These are phyloP conservation scores for Reutealis trisperma DNA, from an alignment of 345 rosid genomes.

Conservation along the genomic window DNA sequence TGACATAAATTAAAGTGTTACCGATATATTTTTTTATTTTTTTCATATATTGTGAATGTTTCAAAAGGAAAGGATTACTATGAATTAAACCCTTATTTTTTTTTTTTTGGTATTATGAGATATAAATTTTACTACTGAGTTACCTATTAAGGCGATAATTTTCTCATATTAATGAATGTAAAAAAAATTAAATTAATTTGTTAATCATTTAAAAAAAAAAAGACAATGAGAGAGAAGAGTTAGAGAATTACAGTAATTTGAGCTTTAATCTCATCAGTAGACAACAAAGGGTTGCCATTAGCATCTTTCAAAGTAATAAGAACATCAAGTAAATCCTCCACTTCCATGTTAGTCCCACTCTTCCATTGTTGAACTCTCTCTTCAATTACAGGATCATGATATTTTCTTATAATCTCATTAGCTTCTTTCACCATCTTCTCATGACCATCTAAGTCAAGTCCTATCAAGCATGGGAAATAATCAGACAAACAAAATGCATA, in stretches of 20 bases:
- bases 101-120: no score
- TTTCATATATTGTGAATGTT: no score
- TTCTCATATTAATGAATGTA: no score
- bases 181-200: no score
- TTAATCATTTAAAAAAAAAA: no score
- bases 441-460: constrained; percentile 44
- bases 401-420: constrained; percentile 21
- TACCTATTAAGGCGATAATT: not conserved
- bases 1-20: no score
- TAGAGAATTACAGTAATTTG: constrained; percentile 37
- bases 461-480: constrained; percentile 43
- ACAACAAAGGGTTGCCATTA: constrained; percentile 32
- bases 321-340: constrained; percentile 48
- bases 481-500: constrained; percentile 53
- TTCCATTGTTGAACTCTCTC: constrained; percentile 38
- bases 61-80: no score
- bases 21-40: no score
- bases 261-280: constrained; percentile 49
- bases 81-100: no score
- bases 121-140: no score
- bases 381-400: constrained; percentile 42
- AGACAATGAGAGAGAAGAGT: not conserved
- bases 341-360: constrained; percentile 23
- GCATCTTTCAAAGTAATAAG: constrained; percentile 30
- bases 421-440: constrained; percentile 26